phyloP scores from a whole-genome alignment of 108 stramenopile species.

The Ochromonas danica region DNA sequence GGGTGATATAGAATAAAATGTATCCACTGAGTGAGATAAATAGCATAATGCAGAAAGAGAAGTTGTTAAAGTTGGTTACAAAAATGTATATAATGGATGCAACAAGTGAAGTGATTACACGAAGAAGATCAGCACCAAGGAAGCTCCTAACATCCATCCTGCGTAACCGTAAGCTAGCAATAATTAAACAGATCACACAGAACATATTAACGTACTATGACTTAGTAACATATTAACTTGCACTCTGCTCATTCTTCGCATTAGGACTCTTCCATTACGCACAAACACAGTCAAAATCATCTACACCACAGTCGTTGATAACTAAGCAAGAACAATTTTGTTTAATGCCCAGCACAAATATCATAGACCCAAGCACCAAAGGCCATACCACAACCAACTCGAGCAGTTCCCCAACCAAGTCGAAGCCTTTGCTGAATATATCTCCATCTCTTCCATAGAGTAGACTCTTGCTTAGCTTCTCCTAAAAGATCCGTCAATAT shows the following conservation, averaged over 20 bases:
- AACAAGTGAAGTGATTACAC: constrained; percentile 16
- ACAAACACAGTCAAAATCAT: no score
- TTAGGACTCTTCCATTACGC: no score
- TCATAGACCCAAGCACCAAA: constrained; percentile 9
- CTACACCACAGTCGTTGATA: no score
- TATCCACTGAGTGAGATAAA: constrained; percentile 16
- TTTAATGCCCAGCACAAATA: neutral
- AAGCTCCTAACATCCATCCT: constrained; percentile 15
- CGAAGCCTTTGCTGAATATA: constrained; percentile 21
- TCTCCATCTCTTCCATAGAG: neutral
- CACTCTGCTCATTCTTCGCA: no score
- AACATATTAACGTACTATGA: constrained; percentile 17
- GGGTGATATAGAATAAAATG: constrained; percentile 17
- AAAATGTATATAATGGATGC: constrained; percentile 17
- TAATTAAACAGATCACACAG: constrained; percentile 17
- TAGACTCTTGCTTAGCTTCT: neutral
- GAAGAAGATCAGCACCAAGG: constrained; percentile 14
- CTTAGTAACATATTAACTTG: constrained; percentile 9
- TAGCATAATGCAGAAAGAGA: constrained; percentile 16
- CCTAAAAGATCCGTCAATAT: neutral
- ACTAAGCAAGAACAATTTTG: no score
- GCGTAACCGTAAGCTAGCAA: constrained; percentile 14
- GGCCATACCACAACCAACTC: constrained; percentile 37
- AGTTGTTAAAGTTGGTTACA: constrained; percentile 17
- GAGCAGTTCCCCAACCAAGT: constrained; percentile 34